Percentiles rank a stretch among this genome's conserved stretches.
Conservation (phyloP, 192 early-diverging fungal genomes). For the Gamsiella multidivaricata region DNA sequence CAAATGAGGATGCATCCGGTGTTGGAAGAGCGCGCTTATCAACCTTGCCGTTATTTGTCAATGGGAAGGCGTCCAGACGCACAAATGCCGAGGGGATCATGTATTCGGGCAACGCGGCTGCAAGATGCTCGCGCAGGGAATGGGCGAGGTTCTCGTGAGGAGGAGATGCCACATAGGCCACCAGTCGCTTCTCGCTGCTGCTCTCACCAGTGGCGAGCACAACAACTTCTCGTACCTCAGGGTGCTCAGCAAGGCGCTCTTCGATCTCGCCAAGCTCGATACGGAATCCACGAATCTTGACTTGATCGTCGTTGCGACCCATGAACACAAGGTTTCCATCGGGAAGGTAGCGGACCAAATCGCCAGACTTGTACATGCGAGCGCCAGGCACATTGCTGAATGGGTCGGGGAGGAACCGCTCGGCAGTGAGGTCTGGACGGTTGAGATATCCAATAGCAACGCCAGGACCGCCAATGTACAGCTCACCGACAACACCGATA, state of each 20-base stretch:
- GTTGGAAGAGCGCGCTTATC: slow-evolving; percentile 36
- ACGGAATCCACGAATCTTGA: slow-evolving; percentile 59
- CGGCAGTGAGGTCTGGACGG: slow-evolving; percentile 32
- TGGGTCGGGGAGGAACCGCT: slow-evolving; percentile 52
- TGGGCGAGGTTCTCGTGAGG: neutral
- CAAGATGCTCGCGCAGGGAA: neutral
- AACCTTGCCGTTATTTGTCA: slow-evolving; percentile 33
- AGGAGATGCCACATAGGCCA: slow-evolving; percentile 61
- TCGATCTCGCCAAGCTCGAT: slow-evolving; percentile 53
- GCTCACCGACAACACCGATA: slow-evolving; percentile 51
- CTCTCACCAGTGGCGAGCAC: slow-evolving; percentile 43
- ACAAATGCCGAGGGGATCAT: slow-evolving; percentile 63
- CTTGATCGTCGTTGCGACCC: slow-evolving; percentile 48
- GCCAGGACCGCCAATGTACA: slow-evolving; percentile 46
- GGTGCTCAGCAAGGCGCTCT: slow-evolving; percentile 13
- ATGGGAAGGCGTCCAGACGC: slow-evolving; percentile 11
- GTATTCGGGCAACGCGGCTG: slow-evolving; percentile 59
- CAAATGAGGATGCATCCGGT: neutral
- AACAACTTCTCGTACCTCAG: slow-evolving; percentile 17
- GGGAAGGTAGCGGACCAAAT: slow-evolving; percentile 33
- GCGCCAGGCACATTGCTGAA: slow-evolving; percentile 22
- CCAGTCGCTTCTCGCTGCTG: slow-evolving; percentile 66
- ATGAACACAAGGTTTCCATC: slow-evolving; percentile 40
- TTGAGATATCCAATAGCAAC: slow-evolving; percentile 56
- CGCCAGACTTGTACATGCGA: slow-evolving; percentile 50